A percentile compares a stretch with the other conserved stretches of the same genome.
phyloP scores from a whole-genome alignment of 73 alveolate genomes.

The Paramecium pentaurelia region DNA sequence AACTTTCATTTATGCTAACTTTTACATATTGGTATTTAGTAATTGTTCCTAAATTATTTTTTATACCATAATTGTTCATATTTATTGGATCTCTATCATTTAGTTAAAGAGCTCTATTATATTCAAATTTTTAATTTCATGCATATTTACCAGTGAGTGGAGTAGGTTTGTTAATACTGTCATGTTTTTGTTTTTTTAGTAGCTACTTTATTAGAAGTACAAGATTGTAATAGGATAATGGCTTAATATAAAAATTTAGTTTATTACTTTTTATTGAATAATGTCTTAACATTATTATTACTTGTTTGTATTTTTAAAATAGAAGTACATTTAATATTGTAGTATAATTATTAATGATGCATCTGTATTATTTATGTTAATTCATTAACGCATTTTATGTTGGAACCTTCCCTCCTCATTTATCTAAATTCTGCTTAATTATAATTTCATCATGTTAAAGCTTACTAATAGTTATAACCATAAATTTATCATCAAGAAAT shows the following conservation, averaged over 20 bases:
- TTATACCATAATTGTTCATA: not conserved
- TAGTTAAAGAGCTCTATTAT: not conserved
- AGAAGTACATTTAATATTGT: not conserved
- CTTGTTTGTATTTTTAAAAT: not conserved
- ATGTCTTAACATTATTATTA: not conserved
- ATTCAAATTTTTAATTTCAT: not conserved
- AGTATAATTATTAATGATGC: not conserved
- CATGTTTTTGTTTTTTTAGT: not conserved
- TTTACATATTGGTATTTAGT: not conserved
- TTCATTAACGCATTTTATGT: not conserved
- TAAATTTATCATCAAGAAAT: not conserved
- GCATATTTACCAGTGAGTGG: not conserved
- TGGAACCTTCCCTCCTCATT: not conserved
- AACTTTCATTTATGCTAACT: not conserved
- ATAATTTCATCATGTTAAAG: not conserved
- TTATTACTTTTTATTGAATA: not conserved
- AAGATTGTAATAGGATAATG: not conserved
- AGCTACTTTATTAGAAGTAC: not conserved
- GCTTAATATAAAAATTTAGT: not conserved
- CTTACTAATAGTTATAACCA: not conserved
- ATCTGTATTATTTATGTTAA: not conserved
- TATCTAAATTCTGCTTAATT: not conserved
- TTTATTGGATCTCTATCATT: not conserved
- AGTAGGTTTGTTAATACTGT: not conserved
- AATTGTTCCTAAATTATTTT: not conserved